Evolutionary conservation across 2,329 filamentous ascomycete species (phyloP).

Genomic region (Saccharata proteae): DNA sequence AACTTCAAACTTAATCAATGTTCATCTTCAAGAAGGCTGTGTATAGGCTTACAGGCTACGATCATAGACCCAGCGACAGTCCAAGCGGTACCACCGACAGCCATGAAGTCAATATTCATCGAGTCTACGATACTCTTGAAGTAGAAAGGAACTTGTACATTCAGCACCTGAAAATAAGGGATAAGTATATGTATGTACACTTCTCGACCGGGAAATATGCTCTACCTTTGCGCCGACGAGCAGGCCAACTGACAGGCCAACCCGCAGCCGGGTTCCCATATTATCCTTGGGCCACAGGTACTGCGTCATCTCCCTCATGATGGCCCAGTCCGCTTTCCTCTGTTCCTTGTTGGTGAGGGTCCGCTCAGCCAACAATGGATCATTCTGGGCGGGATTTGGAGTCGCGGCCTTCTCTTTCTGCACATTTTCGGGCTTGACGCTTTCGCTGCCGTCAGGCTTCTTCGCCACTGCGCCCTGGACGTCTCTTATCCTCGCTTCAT

Average conservation of each 20-base stretch:
- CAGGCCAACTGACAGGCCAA: constrained; percentile 70
- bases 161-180: constrained; percentile 47
- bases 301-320: constrained; percentile 93
- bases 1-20: constrained; percentile 12
- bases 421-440: constrained; percentile 8
- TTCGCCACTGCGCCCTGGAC: constrained; percentile 13
- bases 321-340: constrained; percentile 93
- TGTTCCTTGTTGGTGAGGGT: constrained; percentile 68
- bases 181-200: constrained; percentile 11
- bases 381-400: constrained; percentile 26
- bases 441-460: constrained; percentile 17
- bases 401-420: constrained; percentile 17
- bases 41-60: constrained; percentile 55
- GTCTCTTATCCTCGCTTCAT: constrained; percentile 15
- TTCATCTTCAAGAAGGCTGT: neutral
- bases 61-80: constrained; percentile 89
- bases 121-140: constrained; percentile 97
- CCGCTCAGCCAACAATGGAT: constrained; percentile 52
- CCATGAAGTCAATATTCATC: constrained; percentile 91
- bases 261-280: constrained; percentile 68
- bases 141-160: constrained; percentile 97
- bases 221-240: constrained; percentile 74
- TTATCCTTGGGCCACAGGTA: constrained; percentile 95
- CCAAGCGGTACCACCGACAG: constrained; percentile 74
- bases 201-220: constrained; percentile 5